A percentile compares a stretch with the other conserved stretches of the same genome.
phyloP scores from a whole-genome alignment of 768 basidiomycete genomes.

The Mycena filopes region DNA sequence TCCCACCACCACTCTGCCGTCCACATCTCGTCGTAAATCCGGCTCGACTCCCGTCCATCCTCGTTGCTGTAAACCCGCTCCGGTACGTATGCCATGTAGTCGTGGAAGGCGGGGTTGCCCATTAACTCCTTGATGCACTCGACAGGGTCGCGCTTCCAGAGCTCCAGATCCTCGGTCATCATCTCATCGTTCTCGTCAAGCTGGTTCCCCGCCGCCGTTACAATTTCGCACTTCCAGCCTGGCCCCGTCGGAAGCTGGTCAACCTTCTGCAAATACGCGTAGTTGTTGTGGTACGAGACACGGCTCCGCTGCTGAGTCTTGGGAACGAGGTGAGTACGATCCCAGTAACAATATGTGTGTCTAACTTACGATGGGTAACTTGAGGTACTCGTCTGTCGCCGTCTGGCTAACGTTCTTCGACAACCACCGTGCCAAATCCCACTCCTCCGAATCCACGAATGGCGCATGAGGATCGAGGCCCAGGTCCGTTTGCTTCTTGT shows the following conservation, averaged over 20 bases:
- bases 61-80: slow-evolving; percentile 26
- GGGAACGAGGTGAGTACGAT: neutral
- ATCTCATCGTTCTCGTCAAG: slow-evolving; percentile 19
- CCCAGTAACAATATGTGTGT: too few relatives aligned
- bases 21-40: slow-evolving; percentile 10
- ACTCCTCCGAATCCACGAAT: slow-evolving; percentile 23
- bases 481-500: neutral
- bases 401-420: slow-evolving; percentile 22
- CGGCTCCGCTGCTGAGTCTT: slow-evolving; percentile 26
- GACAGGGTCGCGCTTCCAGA: slow-evolving; percentile 28
- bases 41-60: neutral
- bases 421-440: slow-evolving; percentile 26
- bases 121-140: slow-evolving; percentile 36
- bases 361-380: slow-evolving; percentile 13
- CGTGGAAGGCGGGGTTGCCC: slow-evolving; percentile 37
- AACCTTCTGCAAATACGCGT: slow-evolving; percentile 32
- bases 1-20: slow-evolving; percentile 7
- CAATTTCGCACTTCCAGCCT: slow-evolving; percentile 34
- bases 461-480: neutral
- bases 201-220: slow-evolving; percentile 21
- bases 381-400: slow-evolving; percentile 24
- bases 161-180: slow-evolving; percentile 5
- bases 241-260: slow-evolving; percentile 34
- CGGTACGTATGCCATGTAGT: slow-evolving; percentile 37
- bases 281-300: slow-evolving; percentile 34